A percentile compares a stretch with the other conserved stretches of the same genome.
These are phyloP conservation scores for Phaffia australis DNA, from an alignment of 768 basidiomycete genomes.

Conservation along the genomic window DNA sequence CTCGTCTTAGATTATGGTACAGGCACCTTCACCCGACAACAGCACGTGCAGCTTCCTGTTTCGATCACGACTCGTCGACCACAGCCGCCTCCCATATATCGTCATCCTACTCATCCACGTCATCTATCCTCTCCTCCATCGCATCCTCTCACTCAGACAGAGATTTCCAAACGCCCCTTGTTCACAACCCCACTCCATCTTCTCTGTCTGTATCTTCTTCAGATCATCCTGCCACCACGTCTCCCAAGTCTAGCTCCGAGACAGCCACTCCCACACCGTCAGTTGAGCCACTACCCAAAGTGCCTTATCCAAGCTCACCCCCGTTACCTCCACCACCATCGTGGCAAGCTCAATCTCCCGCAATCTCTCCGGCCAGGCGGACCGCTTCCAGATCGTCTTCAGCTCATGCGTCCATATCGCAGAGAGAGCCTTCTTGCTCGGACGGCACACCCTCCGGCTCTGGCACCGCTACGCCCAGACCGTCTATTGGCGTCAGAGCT, in stretches of 20 bases:
- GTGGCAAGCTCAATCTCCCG: neutral
- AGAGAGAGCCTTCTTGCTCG: neutral
- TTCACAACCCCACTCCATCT: neutral
- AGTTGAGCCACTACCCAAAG: neutral
- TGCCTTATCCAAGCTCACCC: neutral
- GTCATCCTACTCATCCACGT: too few relatives aligned
- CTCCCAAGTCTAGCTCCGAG: neutral
- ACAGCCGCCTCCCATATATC: too few relatives aligned
- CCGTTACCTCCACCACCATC: conserved; percentile 4
- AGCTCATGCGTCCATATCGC: neutral
- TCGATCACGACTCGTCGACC: too few relatives aligned
- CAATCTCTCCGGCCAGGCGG: conserved; percentile 8
- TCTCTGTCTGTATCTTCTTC: conserved; percentile 10
- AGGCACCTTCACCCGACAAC: conserved; percentile 13
- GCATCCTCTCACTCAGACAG: neutral
- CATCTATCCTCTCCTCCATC: too few relatives aligned
- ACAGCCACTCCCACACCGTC: neutral
- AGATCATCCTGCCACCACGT: conserved; percentile 1
- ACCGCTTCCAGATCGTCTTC: conserved; percentile 4
- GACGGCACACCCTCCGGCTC: neutral
- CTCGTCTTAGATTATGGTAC: conserved; percentile 16
- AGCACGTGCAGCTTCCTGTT: neutral
- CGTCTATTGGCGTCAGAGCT: neutral
- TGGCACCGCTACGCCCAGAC: conserved; percentile 9
- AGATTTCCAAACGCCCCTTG: neutral